Percentiles rank a stretch among this genome's conserved stretches.
Conservation (phyloP, 192 early-diverging fungal species). For the Linnemannia schmuckeri region DNA sequence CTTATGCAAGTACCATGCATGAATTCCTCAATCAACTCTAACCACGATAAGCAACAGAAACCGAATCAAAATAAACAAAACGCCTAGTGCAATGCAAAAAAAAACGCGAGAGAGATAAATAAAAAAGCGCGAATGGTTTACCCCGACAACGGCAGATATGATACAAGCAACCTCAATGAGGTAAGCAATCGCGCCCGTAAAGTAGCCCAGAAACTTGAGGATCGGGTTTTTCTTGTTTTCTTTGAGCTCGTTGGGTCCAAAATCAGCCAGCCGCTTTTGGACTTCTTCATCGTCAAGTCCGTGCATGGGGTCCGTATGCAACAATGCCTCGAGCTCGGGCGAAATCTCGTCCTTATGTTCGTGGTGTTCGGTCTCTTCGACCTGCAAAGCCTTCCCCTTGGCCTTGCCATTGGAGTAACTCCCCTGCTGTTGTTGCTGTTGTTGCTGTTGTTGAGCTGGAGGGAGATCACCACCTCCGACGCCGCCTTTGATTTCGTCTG, state of each 20-base stretch:
- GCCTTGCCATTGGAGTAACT: not conserved
- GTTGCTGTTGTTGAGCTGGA: not conserved
- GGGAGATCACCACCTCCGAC: not conserved
- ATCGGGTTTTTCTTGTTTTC: constrained; percentile 88
- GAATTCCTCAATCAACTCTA: not conserved
- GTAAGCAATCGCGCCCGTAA: constrained; percentile 88
- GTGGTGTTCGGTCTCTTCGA: constrained; percentile 77
- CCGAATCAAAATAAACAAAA: not conserved
- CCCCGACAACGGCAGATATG: constrained; percentile 76
- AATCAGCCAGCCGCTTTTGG: constrained; percentile 72
- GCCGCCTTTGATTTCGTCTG: not conserved
- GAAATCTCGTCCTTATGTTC: constrained; percentile 83
- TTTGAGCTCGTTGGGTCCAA: constrained; percentile 84
- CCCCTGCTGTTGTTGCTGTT: not conserved
- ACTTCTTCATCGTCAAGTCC: constrained; percentile 86
- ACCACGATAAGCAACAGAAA: not conserved
- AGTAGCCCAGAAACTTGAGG: constrained; percentile 89
- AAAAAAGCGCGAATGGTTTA: constrained; percentile 11
- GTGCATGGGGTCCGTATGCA: constrained; percentile 83
- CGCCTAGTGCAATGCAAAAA: not conserved
- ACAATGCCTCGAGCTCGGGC: constrained; percentile 83
- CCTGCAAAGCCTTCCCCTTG: constrained; percentile 16
- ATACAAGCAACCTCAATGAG: constrained; percentile 91
- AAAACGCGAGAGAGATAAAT: not conserved
- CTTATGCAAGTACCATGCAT: not conserved